Base-by-base conservation (phyloP, 2,329 filamentous ascomycete species). In the Arthrocladium fulminans region DNA sequence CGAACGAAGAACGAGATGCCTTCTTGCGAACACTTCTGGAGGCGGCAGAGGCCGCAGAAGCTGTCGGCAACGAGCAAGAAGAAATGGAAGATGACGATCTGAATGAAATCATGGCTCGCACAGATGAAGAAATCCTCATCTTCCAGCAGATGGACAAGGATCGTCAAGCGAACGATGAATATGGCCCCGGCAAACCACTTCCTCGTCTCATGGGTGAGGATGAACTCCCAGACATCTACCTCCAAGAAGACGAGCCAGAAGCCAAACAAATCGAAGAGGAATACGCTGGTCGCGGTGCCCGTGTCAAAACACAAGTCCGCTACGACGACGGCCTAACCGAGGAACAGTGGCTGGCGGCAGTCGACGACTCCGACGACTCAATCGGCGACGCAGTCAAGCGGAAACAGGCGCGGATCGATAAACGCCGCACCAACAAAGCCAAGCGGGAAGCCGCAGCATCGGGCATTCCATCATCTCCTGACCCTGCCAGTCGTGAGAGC, bases 41-140 rank as follows among this genome's bases (percentile, higher is more conserved):
- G 65, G 84, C 84, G 51, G 81, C 80, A 3, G 81, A 84, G 61
- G 77, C 75, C 30, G 78, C 78, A 2, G 80, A 83, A 35, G 75
- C 73, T 51, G 81, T 89, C 6, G 84, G 86, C 49, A 88, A 95
- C 54, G 86, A 94, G 60, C 89, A 96, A 51, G 57, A 59, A 34
- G 92, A 98, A 66, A 95, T 97, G 86, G 92, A 98, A 57, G 92
- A 98, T 56, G 92, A 98, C 51, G 92, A 98, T 63, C 73, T 98
- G 56, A 98, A 98, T 63, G 75, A 92, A 72, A 86, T 98, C 52
- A 84, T 97, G 69, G 89, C 92, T 52, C 86, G 92, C 56, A 88
- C 75, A 38, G 90, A 96, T 7, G 74, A 83, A 0, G 92, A 98
- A 65, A 67, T 97, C 17, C 52, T 53, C 4, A 62, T 81, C 1